Base-by-base conservation (phyloP, 2,329 filamentous ascomycete genomes). In the Trichoderma pleuroti region DNA sequence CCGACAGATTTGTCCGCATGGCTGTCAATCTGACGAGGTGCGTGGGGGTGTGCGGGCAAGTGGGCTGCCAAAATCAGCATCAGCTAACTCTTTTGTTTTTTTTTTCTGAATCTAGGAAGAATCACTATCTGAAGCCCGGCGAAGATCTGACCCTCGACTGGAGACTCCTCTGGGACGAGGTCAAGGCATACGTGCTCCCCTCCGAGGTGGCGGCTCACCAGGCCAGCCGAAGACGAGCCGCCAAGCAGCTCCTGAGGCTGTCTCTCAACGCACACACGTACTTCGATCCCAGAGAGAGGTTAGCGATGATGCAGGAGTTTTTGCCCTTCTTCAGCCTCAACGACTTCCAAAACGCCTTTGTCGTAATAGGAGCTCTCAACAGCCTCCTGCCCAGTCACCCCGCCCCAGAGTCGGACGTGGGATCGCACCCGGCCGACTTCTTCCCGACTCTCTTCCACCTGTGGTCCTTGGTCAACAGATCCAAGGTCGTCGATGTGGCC, bases 1-100 rank as follows among this genome's bases (percentile, higher is more conserved):
- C 93, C 5, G 97, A 99, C 82, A 89, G 95, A 72, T 99, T 99
- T 80, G 88, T 95, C 59, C 96, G 93, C 84, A 98, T 98, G 94
- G 95, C 98, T 77, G 92, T 98, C 81, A 90, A 93, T 12, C 83
- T 99, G 75, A 97, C 94, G n/a, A 97, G 96, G 94, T 96, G 83
- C 81, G 90, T 69, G 21, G 24, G 34, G 39, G 7, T 9, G 18
- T 28, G 28, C n/a, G 24, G 52, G 28, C 49, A 42, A 36, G n/a
- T 30, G 18, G 32, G 18, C 14, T 42, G 16, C 10, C 16, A 21
- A 21, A 32, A 34, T 66, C 30, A 70, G 72, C 26, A 26, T 32
- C 61, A 28, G 24, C 21, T 32, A 34, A 30, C 8, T 60, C 9
- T 39, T 42, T n/a, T n/a, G n/a, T n/a, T n/a, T n/a, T 26, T 18